These are phyloP conservation scores for Mortierella sp. DNA, from an alignment of 371 early-diverging fungal species.

Conservation along the genomic window DNA sequence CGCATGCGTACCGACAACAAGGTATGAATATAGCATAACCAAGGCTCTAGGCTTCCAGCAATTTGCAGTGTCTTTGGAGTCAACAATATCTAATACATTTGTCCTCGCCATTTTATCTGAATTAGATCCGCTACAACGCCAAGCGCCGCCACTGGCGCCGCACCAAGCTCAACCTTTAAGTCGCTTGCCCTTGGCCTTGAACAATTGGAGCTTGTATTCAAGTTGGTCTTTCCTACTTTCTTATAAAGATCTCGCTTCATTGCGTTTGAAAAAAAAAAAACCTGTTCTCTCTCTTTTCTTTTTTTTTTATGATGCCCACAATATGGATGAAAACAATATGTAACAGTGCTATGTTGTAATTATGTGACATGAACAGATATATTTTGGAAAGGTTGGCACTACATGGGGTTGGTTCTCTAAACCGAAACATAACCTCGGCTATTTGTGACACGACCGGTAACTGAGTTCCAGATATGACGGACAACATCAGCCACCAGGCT, in stretches of 20 bases:
- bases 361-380: not conserved
- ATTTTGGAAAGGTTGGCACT: not conserved
- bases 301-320: not conserved
- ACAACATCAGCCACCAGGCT: slow-evolving; percentile 41
- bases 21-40: slow-evolving; percentile 61
- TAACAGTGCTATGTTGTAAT: not conserved
- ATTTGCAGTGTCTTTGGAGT: not conserved
- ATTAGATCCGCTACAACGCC: slow-evolving; percentile 88
- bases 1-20: slow-evolving; percentile 95
- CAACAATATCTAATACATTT: not conserved
- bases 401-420: slow-evolving; percentile 9
- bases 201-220: slow-evolving; percentile 33
- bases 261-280: slow-evolving; percentile 30
- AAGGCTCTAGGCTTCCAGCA: not conserved
- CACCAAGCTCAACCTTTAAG: slow-evolving; percentile 96
- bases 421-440: slow-evolving; percentile 42
- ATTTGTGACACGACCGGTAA: slow-evolving; percentile 36
- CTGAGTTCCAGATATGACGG: slow-evolving; percentile 50
- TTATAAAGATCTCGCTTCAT: slow-evolving; percentile 46
- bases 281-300: not conserved
- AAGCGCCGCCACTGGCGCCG: slow-evolving; percentile 99
- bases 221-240: slow-evolving; percentile 28
- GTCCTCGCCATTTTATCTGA: not conserved
- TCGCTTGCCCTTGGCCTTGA: slow-evolving; percentile 31
- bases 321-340: not conserved